These are phyloP conservation scores for Sphagnum tenellum DNA, from an alignment of 225 moss, liverwort and hornwort species.

Conservation along the genomic window DNA sequence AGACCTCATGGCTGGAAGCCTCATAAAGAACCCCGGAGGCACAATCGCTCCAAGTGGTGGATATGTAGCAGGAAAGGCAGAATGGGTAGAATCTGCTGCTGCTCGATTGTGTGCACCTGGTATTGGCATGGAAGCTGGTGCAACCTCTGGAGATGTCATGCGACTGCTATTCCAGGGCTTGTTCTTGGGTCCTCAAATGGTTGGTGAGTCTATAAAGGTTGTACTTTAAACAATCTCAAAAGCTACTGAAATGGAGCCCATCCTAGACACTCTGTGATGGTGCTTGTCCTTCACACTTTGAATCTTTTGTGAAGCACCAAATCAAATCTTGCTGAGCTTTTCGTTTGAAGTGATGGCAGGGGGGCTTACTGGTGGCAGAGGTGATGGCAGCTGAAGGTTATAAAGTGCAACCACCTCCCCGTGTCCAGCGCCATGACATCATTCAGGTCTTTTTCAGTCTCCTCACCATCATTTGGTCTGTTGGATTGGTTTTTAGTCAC, in stretches of 20 bases:
- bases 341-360: conserved; percentile 20
- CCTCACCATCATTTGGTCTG: not conserved
- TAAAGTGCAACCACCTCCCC: conserved; percentile 73
- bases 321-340: too few relatives aligned
- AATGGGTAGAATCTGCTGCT: conserved; percentile 88
- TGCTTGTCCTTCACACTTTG: too few relatives aligned
- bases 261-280: too few relatives aligned
- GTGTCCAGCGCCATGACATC: conserved; percentile 72
- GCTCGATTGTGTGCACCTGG: conserved; percentile 87
- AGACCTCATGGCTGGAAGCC: conserved; percentile 89
- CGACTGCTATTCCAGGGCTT: conserved; percentile 87
- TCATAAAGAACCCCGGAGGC: conserved; percentile 95
- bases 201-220: conserved; percentile 90
- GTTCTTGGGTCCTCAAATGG: conserved; percentile 94
- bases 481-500: too few relatives aligned
- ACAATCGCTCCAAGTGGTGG: conserved; percentile 92
- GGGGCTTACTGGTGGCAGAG: conserved; percentile 77
- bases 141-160: conserved; percentile 82
- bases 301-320: too few relatives aligned
- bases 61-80: conserved; percentile 73
- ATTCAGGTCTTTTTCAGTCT: conserved; percentile 46
- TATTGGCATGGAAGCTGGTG: conserved; percentile 74
- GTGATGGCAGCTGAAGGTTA: conserved; percentile 94
- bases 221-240: not conserved
- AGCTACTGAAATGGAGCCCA: too few relatives aligned